A percentile compares a stretch with the other conserved stretches of the same genome.
These are phyloP conservation scores for Panellus pusillus DNA, from an alignment of 768 basidiomycete genomes.

Conservation along the genomic window DNA sequence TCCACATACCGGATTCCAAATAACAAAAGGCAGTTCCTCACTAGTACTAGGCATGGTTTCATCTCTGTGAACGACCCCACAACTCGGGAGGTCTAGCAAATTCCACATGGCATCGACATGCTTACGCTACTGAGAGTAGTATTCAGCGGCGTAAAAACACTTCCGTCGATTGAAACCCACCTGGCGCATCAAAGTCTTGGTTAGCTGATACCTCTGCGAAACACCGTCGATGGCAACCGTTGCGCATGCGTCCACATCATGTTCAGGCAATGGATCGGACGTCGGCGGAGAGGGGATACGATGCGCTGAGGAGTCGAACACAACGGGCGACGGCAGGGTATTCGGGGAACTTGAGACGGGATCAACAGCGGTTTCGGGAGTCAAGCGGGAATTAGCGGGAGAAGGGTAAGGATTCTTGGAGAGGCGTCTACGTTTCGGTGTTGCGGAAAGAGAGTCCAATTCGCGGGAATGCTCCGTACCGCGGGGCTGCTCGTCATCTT, in stretches of 20 bases:
- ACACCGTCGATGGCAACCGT: background rate
- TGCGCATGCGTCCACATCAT: background rate
- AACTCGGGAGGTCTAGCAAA: conserved; percentile 17
- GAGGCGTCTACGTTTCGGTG: conserved; percentile 19
- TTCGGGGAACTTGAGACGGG: background rate
- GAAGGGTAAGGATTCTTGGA: conserved; percentile 14
- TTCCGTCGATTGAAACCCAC: background rate
- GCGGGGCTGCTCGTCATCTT: background rate
- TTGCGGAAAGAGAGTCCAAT: background rate
- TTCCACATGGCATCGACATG: conserved; percentile 7
- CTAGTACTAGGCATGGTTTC: background rate
- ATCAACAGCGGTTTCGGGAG: background rate
- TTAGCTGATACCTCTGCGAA: conserved; percentile 9
- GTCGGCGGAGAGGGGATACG: conserved; percentile 16
- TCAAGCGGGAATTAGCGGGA: conserved; percentile 12
- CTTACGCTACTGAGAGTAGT: conserved; percentile 17
- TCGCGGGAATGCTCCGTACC: conserved; percentile 3
- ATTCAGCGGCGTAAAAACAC: background rate
- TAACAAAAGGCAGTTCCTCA: conserved; percentile 11
- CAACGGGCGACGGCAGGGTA: background rate
- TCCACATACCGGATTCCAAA: conserved; percentile 3
- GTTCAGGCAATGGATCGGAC: conserved; percentile 10
- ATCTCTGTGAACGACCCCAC: conserved; percentile 13
- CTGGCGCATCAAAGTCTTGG: conserved; percentile 12
- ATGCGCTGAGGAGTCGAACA: background rate